Evolutionary conservation across 2,329 filamentous ascomycete genomes (phyloP).

Genomic region (Penicillium palitans): DNA sequence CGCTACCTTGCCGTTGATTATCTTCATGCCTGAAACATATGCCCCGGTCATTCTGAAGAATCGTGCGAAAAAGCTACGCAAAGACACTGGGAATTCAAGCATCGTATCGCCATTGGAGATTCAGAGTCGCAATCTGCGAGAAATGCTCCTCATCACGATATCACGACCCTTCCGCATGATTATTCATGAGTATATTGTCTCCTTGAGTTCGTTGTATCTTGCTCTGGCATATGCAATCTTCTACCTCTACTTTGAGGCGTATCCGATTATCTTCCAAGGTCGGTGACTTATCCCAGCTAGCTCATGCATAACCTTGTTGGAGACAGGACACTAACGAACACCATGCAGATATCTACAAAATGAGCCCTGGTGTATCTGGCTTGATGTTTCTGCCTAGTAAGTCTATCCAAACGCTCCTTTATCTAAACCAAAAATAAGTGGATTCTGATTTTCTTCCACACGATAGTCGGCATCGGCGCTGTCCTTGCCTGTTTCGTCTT

Average conservation of each 20-base stretch:
- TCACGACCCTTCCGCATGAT: slow-evolving; percentile 72
- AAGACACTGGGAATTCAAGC: slow-evolving; percentile 55
- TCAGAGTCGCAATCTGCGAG: slow-evolving; percentile 51
- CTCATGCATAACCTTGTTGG: slow-evolving; percentile 9
- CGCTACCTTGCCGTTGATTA: slow-evolving; percentile 51
- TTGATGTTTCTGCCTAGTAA: slow-evolving; percentile 39
- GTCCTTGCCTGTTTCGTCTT: slow-evolving; percentile 62
- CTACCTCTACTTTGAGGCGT: slow-evolving; percentile 75
- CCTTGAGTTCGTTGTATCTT: slow-evolving; percentile 68
- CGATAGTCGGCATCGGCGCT: slow-evolving; percentile 60
- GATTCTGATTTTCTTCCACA: neutral
- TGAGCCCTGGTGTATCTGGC: slow-evolving; percentile 37
- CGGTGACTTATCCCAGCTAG: neutral
- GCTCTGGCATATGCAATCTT: slow-evolving; percentile 68
- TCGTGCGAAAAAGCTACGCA: slow-evolving; percentile 60
- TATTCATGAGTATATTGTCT: slow-evolving; percentile 68
- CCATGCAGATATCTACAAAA: slow-evolving; percentile 34
- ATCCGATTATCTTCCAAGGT: slow-evolving; percentile 65
- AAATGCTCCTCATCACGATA: slow-evolving; percentile 61
- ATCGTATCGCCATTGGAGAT: slow-evolving; percentile 65
- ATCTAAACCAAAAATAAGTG: neutral
- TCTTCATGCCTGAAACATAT: slow-evolving; percentile 66
- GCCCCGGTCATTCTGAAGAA: slow-evolving; percentile 59
- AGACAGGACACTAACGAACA: slow-evolving; percentile 56
- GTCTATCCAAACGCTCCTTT: neutral